Evolutionary conservation across 768 basidiomycete genomes (phyloP), one percentile per base, ranked within the genome.

Genomic region (Candolleomyces eurysporus): DNA sequence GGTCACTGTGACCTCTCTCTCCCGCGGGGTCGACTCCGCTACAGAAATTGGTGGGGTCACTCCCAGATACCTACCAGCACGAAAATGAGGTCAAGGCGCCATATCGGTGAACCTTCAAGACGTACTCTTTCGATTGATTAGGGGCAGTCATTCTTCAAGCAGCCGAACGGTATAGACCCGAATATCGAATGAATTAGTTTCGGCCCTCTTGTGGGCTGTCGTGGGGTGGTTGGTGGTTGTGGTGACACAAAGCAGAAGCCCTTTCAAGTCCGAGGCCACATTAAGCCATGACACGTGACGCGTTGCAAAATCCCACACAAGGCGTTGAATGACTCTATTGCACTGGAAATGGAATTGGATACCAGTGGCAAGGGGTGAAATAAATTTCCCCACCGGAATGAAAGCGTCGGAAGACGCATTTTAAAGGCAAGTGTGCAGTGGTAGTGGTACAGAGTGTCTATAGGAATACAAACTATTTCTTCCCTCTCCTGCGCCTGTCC

Each of bases 21-120:
- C 92, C 67, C 88, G 82, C 62, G 86, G 82, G 54, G 75, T 91
- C 19, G 92, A 94, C 66, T 90, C 88, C 36, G 73, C 76, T 22
- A 83, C 85, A 50, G 92, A 88, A 68, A 96, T 95, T 57, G 94
- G 94, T 43, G 89, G 88, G 14, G 92, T 94, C 30, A 94, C 92
- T 62, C 92, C 92, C 54, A 89, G 79, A 74, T 83, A 89, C 68
- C 91, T 92, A 66, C 45, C 39, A 9, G 7, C 36, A 63, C 54
- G 57, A 65, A 61, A 59, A 60, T 55, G 50, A 54, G 45, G 21
- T 48, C 22, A 48, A 53, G n/a, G 10, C 22, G 39, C 26, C 16
- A 31, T 19, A 4, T 17, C 13, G 4, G 21, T 36, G n/a, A 50
- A 45, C 6, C 32, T 36, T n/a, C 10, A 22, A n/a, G 39, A 39